Conservation (phyloP, 345 rosid species). For the Tarenaya hassleriana region DNA sequence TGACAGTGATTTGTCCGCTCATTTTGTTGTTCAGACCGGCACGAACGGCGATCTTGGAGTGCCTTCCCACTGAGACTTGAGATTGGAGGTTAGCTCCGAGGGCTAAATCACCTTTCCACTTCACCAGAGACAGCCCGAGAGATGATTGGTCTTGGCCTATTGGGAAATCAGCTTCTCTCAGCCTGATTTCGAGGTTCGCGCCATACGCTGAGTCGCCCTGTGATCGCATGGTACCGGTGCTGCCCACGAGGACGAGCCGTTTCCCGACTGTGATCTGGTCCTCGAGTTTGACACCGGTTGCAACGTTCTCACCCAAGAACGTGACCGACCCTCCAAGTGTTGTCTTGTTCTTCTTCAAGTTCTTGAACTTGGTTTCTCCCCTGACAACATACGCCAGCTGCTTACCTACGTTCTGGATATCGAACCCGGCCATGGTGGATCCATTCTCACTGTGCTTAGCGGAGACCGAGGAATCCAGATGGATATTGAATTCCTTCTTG, state of each 20-base stretch:
- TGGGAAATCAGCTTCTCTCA: slow-evolving; percentile 67
- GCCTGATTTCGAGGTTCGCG: slow-evolving; percentile 61
- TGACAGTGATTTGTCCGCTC: slow-evolving; percentile 51
- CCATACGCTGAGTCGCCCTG: slow-evolving; percentile 66
- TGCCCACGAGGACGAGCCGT: slow-evolving; percentile 53
- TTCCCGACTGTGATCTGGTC: slow-evolving; percentile 58
- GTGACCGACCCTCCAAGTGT: slow-evolving; percentile 53
- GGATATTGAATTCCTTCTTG: slow-evolving; percentile 74
- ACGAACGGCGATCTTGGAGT: slow-evolving; percentile 50
- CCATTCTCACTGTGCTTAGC: slow-evolving; percentile 65
- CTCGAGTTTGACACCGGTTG: slow-evolving; percentile 57
- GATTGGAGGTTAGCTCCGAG: slow-evolving; percentile 62
- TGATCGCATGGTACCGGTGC: slow-evolving; percentile 60
- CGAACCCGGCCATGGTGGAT: slow-evolving; percentile 68
- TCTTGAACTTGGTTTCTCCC: slow-evolving; percentile 71
- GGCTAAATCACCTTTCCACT: slow-evolving; percentile 67
- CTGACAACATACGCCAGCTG: slow-evolving; percentile 55
- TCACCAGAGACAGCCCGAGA: slow-evolving; percentile 60
- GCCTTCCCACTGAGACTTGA: slow-evolving; percentile 51
- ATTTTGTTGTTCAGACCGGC: slow-evolving; percentile 73
- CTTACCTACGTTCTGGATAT: slow-evolving; percentile 66
- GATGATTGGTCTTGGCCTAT: slow-evolving; percentile 69
- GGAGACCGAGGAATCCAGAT: slow-evolving; percentile 61
- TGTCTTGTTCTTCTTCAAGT: slow-evolving; percentile 43
- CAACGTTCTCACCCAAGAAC: slow-evolving; percentile 50